Percentiles rank a stretch among this genome's conserved stretches.
Conservation (phyloP, 1,284 basidiomycete genomes). For the Agroathelia rolfsii region DNA sequence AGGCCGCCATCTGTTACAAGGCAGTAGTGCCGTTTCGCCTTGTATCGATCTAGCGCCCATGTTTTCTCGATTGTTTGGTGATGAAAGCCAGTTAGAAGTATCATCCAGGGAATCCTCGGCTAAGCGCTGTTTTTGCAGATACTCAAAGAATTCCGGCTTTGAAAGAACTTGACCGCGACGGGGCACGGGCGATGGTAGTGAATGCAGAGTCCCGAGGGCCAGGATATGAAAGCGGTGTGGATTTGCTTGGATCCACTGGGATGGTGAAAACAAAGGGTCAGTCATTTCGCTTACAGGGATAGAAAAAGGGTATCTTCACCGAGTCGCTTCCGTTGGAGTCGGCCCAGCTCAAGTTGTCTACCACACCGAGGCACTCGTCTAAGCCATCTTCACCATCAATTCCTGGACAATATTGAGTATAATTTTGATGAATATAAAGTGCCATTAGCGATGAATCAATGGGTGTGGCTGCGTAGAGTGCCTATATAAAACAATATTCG, state of each 20-base stretch:
- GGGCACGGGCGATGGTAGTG: constrained; percentile 78
- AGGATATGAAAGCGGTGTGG: constrained; percentile 82
- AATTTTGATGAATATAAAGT: constrained; percentile 91
- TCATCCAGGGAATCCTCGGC: constrained; percentile 49
- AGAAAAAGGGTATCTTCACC: constrained; percentile 33
- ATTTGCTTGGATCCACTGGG: constrained; percentile 67
- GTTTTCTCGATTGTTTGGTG: no score
- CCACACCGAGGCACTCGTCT: constrained; percentile 72
- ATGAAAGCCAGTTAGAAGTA: no score
- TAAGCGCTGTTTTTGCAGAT: constrained; percentile 40
- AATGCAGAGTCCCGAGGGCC: constrained; percentile 69
- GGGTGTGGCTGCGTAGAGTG: constrained; percentile 76
- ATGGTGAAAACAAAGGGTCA: constrained; percentile 5
- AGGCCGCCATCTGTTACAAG: no score
- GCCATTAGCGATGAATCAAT: constrained; percentile 85
- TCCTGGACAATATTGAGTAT: constrained; percentile 72
- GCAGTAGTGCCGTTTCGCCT: no score
- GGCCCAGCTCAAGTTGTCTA: no score
- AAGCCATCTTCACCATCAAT: constrained; percentile 68
- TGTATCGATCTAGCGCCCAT: no score
- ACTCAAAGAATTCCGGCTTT: constrained; percentile 68
- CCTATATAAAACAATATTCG: constrained; percentile 27
- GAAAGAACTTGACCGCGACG: constrained; percentile 69
- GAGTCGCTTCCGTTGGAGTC: constrained; percentile 65
- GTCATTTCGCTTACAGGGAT: neutral